Evolutionary conservation across 371 early-diverging fungal genomes (phyloP), one percentile per base, ranked within the genome.

Genomic region (Mortierella sp.): DNA sequence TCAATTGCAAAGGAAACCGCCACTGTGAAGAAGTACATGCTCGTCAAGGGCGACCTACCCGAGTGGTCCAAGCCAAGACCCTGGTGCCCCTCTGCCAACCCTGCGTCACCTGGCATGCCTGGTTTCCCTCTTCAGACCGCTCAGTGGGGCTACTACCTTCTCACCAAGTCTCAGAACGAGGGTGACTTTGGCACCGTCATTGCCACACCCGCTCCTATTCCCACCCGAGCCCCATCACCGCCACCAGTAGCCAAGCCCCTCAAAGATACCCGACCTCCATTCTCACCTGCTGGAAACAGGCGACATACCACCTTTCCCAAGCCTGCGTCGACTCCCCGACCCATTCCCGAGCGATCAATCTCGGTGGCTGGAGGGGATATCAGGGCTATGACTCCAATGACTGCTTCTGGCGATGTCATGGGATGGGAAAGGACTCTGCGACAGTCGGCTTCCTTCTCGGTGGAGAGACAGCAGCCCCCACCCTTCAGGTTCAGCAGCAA

Each of bases 221-320:
- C 47, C 8, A 14, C 49, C 6, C 66, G 54, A 8, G 39, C 57
- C 0, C 43, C 54, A 2, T 41, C 76, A 2, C 64, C 64, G 24
- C 19, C 54, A 3, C 70, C 66, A 9, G 14, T 19, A 7, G n/a
- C n/a, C n/a, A 56, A 48, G 16, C 52, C 66, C n/a, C 62, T 63
- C 19, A 69, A 62, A 40, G 31, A 41, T 60, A 53, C 59, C 10
- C 76, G 77, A 9, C 77, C 77, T 21, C 77, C 77, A 1, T 77
- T 77, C 56, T 69, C 63, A 5, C 77, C 77, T 9, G 77, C 66
- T 12, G 77, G 77, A n/a, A 65, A 61, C 55, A 57, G 70, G 16
- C 48, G 53, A 25, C 66, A 54, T 55, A 62, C 63, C 7, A 34
- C 68, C 8, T 53, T 74, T 27, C 60, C 39, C 24, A 60, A 61